Percentiles rank a stretch among this genome's conserved stretches.
Evolutionary conservation across 2,329 filamentous ascomycete genomes (phyloP).

Genomic region (Colletotrichum gigasporum): DNA sequence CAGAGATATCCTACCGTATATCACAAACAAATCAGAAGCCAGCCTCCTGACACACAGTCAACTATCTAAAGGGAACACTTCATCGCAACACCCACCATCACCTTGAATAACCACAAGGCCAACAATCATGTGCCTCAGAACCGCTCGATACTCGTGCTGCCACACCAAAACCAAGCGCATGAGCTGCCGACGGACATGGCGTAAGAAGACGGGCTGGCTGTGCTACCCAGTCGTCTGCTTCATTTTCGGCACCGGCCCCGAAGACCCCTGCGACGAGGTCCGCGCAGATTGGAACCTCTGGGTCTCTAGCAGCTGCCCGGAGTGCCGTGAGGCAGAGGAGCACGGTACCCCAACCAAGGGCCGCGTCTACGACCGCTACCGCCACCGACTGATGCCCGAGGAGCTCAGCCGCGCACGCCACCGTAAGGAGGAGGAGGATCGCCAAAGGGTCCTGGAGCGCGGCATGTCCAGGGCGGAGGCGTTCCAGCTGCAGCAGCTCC

Average conservation of each 20-base stretch:
- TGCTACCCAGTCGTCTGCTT: slow-evolving; percentile 8
- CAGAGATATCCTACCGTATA: neutral
- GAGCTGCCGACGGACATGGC: slow-evolving; percentile 15
- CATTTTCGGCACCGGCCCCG: slow-evolving; percentile 21
- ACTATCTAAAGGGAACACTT: too few species aligned
- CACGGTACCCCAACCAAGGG: neutral
- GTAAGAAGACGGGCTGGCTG: neutral
- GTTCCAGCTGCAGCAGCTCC: neutral
- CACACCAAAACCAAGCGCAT: slow-evolving; percentile 11
- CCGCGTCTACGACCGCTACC: slow-evolving; percentile 8
- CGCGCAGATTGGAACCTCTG: neutral
- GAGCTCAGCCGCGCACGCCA: neutral
- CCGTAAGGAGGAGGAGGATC: slow-evolving; percentile 1
- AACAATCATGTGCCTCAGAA: slow-evolving; percentile 27
- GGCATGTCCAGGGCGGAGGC: neutral
- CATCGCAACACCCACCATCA: neutral
- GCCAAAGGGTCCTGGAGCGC: neutral
- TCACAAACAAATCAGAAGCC: neutral
- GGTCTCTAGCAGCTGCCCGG: neutral
- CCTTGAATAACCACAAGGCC: neutral
- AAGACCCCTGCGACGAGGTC: slow-evolving; percentile 11
- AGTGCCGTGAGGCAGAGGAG: slow-evolving; percentile 13
- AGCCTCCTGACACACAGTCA: neutral
- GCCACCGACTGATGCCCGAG: neutral
- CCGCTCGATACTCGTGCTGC: slow-evolving; percentile 3